Evolutionary conservation across 345 rosid genomes (phyloP).

Genomic region (Cardamine resedifolia): DNA sequence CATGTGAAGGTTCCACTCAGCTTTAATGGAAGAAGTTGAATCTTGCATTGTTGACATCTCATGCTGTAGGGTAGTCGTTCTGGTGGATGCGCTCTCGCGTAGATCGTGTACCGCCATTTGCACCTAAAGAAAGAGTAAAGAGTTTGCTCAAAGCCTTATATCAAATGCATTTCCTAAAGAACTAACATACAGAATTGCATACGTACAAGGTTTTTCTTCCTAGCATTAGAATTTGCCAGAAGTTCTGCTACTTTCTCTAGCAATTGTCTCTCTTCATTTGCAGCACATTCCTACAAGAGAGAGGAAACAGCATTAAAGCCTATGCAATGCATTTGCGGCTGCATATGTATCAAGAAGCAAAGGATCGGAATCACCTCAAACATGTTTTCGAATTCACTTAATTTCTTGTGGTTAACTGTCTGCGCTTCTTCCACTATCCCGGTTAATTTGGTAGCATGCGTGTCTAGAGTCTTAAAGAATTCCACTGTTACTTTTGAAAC

Average conservation of each 20-base stretch:
- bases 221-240: constrained; percentile 73
- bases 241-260: constrained; percentile 89
- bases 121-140: constrained; percentile 47
- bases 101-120: constrained; percentile 88
- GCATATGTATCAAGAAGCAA: constrained; percentile 17
- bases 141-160: not conserved
- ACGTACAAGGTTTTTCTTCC: constrained; percentile 86
- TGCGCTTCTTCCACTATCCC: constrained; percentile 84
- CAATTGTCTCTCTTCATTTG: constrained; percentile 80
- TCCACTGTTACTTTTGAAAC: constrained; percentile 76
- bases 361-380: constrained; percentile 65
- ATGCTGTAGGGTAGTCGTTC: constrained; percentile 71
- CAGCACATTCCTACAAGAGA: constrained; percentile 73
- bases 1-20: constrained; percentile 83
- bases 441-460: constrained; percentile 68
- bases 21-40: constrained; percentile 67
- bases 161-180: constrained; percentile 8
- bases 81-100: constrained; percentile 68
- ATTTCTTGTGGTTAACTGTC: constrained; percentile 66
- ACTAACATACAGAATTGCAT: not conserved
- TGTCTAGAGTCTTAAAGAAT: constrained; percentile 72
- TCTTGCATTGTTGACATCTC: constrained; percentile 95
- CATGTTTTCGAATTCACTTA: constrained; percentile 81
- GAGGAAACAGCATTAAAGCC: constrained; percentile 1
- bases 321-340: not conserved